These are phyloP conservation scores for Xylaria palmicola DNA, from an alignment of 495 filamentous ascomycete genomes.

Conservation along the genomic window DNA sequence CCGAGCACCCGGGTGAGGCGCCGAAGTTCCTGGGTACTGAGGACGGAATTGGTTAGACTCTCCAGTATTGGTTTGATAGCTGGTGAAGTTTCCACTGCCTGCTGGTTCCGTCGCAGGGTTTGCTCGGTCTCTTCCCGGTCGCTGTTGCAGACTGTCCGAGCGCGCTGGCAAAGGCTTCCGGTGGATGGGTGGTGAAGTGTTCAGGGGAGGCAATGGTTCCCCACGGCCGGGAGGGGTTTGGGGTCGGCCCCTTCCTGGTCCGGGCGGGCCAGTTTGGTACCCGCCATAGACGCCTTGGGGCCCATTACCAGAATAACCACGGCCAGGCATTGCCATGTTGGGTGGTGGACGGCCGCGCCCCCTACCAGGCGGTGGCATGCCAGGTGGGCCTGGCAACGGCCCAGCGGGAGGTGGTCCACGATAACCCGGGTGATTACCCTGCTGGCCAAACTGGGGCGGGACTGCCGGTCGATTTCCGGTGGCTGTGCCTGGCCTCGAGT, in stretches of 20 bases:
- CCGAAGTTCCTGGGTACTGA: conserved; percentile 18
- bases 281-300: conserved; percentile 28
- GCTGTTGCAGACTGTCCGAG: conserved; percentile 39
- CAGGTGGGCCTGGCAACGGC: conserved; percentile 15
- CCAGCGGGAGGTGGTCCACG: conserved; percentile 31
- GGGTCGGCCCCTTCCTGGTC: conserved; percentile 20
- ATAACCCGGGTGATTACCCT: conserved; percentile 20
- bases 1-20: conserved; percentile 16
- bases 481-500: conserved; percentile 28
- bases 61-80: conserved; percentile 63
- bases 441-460: conserved; percentile 23
- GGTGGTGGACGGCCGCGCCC: conserved; percentile 39
- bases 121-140: conserved; percentile 24
- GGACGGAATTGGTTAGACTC: conserved; percentile 52
- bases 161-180: conserved; percentile 63
- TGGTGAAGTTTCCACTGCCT: conserved; percentile 63
- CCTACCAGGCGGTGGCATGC: conserved; percentile 29
- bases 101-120: conserved; percentile 32
- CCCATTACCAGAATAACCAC: conserved; percentile 24
- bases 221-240: conserved; percentile 26
- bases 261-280: conserved; percentile 19
- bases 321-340: conserved; percentile 23
- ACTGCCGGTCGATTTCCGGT: conserved; percentile 26
- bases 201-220: conserved; percentile 27
- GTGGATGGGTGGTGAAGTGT: conserved; percentile 39